Evolutionary conservation across 768 basidiomycete genomes (phyloP).

Genomic region (Lyophyllum semitale): DNA sequence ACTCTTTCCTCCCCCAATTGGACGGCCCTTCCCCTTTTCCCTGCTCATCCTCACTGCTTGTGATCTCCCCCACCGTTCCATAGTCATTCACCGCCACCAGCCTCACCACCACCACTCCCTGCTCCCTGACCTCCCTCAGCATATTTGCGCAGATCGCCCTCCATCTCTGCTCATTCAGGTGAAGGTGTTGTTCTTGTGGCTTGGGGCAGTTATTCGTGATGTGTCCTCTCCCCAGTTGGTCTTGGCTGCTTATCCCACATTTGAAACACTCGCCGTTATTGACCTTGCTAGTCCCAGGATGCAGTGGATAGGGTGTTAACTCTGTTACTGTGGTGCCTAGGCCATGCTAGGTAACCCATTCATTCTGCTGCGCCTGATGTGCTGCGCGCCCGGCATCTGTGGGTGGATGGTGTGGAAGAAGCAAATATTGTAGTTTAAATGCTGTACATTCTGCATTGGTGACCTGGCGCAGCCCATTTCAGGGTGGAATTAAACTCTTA

Average conservation of each 20-base stretch:
- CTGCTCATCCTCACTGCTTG: not conserved
- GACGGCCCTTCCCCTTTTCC: slow-evolving; percentile 13
- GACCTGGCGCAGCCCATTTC: not conserved
- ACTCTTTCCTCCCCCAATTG: not conserved
- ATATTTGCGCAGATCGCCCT: slow-evolving; percentile 1
- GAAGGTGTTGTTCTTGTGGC: not conserved
- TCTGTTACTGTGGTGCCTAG: not conserved
- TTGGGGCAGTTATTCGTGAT: not conserved
- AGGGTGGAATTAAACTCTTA: not conserved
- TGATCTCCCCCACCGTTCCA: not conserved
- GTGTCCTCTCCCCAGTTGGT: not conserved
- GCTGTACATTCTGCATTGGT: not conserved
- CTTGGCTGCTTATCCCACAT: not conserved
- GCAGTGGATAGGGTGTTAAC: not conserved
- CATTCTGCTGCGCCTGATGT: not conserved
- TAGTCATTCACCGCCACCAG: not conserved
- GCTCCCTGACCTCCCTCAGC: not conserved
- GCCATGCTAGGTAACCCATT: not conserved
- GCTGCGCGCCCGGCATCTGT: not conserved
- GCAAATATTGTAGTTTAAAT: not conserved
- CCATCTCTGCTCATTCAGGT: not conserved
- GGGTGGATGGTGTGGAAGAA: not conserved
- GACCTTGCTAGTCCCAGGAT: not conserved
- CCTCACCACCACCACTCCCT: not conserved
- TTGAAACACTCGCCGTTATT: not conserved